These are phyloP conservation scores for Castanea mollissima DNA, from an alignment of 306 rosid genomes.

Conservation along the genomic window DNA sequence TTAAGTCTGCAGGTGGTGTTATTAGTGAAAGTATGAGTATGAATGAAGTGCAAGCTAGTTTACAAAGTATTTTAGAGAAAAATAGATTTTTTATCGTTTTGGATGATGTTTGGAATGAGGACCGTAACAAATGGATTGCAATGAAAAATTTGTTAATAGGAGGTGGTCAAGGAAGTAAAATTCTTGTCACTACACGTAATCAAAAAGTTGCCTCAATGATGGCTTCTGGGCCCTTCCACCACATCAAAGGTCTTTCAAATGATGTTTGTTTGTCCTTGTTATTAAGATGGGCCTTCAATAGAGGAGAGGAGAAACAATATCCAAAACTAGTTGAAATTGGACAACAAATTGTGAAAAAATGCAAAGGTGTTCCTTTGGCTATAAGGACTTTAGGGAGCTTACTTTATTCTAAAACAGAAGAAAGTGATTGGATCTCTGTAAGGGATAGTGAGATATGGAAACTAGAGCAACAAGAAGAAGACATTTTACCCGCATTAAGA, in stretches of 20 bases:
- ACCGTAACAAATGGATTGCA: conserved; percentile 26
- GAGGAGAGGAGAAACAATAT: background rate
- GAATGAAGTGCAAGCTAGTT: conserved; percentile 4
- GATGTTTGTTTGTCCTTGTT: conserved; percentile 39
- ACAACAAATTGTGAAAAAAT: conserved; percentile 24
- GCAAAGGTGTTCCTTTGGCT: conserved; percentile 29
- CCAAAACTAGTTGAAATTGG: conserved; percentile 14
- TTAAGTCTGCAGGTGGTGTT: background rate
- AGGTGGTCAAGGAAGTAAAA: conserved; percentile 31
- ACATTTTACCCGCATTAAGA: no score
- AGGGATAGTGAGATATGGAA: no score
- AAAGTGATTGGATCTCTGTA: no score
- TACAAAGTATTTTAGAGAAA: no score
- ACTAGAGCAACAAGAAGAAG: no score
- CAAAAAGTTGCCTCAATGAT: conserved; percentile 19
- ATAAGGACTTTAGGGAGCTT: background rate
- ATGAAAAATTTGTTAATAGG: conserved; percentile 26
- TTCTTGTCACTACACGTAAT: conserved; percentile 40
- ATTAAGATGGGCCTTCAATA: conserved; percentile 28
- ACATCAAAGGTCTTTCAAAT: conserved; percentile 19
- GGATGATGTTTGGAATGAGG: conserved; percentile 14
- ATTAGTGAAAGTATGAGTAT: background rate
- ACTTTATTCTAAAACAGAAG: no score
- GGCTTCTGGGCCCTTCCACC: conserved; percentile 17
- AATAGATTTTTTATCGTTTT: no score